Evolutionary conservation across 495 filamentous ascomycete species (phyloP), one percentile per base, ranked within the genome.

Genomic region (Pseudoneurospora amorphoporcata): DNA sequence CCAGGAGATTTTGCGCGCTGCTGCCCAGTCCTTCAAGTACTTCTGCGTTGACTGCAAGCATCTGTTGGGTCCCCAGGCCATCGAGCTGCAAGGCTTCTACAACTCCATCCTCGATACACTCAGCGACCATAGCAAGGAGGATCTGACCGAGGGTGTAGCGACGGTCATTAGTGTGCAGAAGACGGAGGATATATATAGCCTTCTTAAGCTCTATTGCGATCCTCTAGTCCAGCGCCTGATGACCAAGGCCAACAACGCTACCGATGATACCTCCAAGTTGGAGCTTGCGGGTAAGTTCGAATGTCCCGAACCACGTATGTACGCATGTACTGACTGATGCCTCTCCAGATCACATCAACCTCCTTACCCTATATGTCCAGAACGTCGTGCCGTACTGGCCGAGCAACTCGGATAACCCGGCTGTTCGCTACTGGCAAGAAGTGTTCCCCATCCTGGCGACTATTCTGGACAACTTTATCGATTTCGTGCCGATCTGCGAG

Each of bases 1-100:
- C 0, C 90, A 90, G 69, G 96, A 99, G 75, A 93, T 99, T 42
- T 86, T 95, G 19, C 89, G 93, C 71, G 95, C 95, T 19, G 92
- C 95, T 32, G 95, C 95, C 6, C 89, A 98, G 83, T 91, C 95
- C 8, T 92, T 99, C 82, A 97, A 94, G 77, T 99, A 97, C 85
- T 92, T 98, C 79, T 97, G 96, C 76, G 91, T 89, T 16, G 95
- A 99, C 81, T 99, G 95, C 84, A 92, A 91, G 76, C 89, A 92
- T 74, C 86, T 97, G 16, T 87, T 99, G 8, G 89, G 90, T 68
- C 88, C 87, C 9, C 93, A 94, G 79, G 91, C 95, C 47, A 77
- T 86, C 12, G 92, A 97, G 75, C 86, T 99, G 1, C 95, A 99
- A 77, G 84, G 88, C 10, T 98, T 99, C 80, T 99, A 97, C 79